phyloP scores from a whole-genome alignment of 495 filamentous ascomycete species.

The Antarctomyces pellizariae region DNA sequence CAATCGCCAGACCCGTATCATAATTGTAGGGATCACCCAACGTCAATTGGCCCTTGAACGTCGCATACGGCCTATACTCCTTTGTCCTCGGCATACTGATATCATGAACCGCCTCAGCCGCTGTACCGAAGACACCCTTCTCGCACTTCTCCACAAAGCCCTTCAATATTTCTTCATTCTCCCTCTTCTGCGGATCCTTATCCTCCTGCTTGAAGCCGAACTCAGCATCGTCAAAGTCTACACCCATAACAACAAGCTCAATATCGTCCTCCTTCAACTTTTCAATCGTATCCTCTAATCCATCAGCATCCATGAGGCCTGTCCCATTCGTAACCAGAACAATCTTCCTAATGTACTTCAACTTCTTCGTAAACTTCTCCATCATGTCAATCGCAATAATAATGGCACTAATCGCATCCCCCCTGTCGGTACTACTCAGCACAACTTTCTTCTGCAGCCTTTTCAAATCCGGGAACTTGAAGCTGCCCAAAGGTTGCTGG shows the following conservation, averaged over 20 bases:
- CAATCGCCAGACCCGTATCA: conserved; percentile 56
- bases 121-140: conserved; percentile 53
- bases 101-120: conserved; percentile 62
- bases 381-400: conserved; percentile 79
- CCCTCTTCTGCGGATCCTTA: conserved; percentile 43
- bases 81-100: conserved; percentile 60
- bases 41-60: conserved; percentile 57
- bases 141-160: conserved; percentile 33
- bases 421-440: conserved; percentile 42
- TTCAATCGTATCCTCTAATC: conserved; percentile 35
- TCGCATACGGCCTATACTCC: conserved; percentile 38
- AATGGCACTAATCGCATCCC: conserved; percentile 72
- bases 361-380: conserved; percentile 49
- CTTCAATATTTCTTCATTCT: conserved; percentile 46
- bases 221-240: conserved; percentile 86
- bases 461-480: conserved; percentile 47
- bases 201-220: conserved; percentile 86
- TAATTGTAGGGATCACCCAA: conserved; percentile 58
- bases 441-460: conserved; percentile 34
- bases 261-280: conserved; percentile 56
- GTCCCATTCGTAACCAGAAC: conserved; percentile 65
- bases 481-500: conserved; percentile 42
- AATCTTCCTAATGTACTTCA: conserved; percentile 74
- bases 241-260: conserved; percentile 61
- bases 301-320: conserved; percentile 41